Base-by-base conservation (phyloP, 352 stramenopile species). In the Thraustochytrium striatum region DNA sequence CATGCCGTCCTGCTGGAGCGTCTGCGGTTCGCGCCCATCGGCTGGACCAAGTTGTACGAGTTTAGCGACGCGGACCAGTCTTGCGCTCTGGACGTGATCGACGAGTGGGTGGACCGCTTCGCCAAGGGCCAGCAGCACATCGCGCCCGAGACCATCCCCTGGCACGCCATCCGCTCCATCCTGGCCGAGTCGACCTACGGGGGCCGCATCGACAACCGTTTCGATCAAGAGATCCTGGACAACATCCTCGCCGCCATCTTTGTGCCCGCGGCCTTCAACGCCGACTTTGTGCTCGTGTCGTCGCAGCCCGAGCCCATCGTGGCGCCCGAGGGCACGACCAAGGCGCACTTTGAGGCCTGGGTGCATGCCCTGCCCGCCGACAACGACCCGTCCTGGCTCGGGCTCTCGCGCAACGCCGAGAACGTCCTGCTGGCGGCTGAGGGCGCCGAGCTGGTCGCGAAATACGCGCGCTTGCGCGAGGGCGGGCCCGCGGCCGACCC, bases 1-100 rank as follows among this genome's bases (percentile, higher is more conserved):
- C 96, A 99, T 83, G 95, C 96, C 0, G 89, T 99, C 13, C 92
- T 99, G 50, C 92, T 98, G 82, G 97, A 99, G 85, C 89, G 97
- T 16, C 85, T 99, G 57, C 91, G 95, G 3, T 99, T 99, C 85
- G 91, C 95, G 16, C 97, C 97, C 25, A 90, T 97, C 36, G 97
- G 96, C 21, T 99, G 95, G 95, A 97, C 91, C 21, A 98, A 99
- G 82, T 70, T 81, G 52, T 99, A 99, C 85, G 96, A 99, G 82
- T 99, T 99, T 83, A 98, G 92, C 58, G 96, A 99, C 84, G 94
- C 95, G 2, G 97, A 99, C 87, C 96, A 97, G 59, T 88, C 88
- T 65, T 96, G 96, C 72, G 94, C 95, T 8, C 91, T 98, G 58
- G 93, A 98, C 85, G 95, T 98, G 16, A 96, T 99, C 82, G 97